Percentiles rank a stretch among this genome's conserved stretches.
These are phyloP conservation scores for Scheffersomyces illinoinensis DNA, from an alignment of 1,139 yeast species.

Conservation along the genomic window DNA sequence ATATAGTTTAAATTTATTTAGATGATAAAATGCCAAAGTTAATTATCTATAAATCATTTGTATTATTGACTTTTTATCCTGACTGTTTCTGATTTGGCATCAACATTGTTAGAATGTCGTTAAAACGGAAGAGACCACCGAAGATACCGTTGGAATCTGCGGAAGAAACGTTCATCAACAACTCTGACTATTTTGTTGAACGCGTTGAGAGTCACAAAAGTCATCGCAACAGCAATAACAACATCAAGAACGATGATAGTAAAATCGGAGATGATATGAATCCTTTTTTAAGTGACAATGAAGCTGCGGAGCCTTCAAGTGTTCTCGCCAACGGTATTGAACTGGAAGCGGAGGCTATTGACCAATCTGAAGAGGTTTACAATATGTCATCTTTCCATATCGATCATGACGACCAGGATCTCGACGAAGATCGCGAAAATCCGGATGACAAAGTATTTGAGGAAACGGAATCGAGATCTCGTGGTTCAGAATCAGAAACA, in stretches of 20 bases:
- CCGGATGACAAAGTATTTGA: constrained; percentile 7
- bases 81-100: not conserved
- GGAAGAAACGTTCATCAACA: constrained; percentile 35
- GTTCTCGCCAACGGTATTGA: not conserved
- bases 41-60: not conserved
- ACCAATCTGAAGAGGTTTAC: not conserved
- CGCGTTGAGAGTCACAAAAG: not conserved
- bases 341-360: not conserved
- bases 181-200: constrained; percentile 32
- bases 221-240: not conserved
- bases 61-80: not conserved
- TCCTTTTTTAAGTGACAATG: not conserved
- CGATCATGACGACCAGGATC: not conserved
- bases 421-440: constrained; percentile 1
- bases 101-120: constrained; percentile 8
- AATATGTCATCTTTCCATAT: not conserved
- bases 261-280: constrained; percentile 2
- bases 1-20: not conserved
- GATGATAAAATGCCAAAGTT: not conserved
- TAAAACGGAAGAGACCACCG: constrained; percentile 12
- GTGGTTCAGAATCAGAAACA: constrained; percentile 2
- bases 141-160: constrained; percentile 7
- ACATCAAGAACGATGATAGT: too few relatives aligned
- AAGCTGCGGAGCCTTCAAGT: not conserved
- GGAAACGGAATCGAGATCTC: constrained; percentile 1